These are phyloP conservation scores for Chlorencoelia australis DNA, from an alignment of 2,329 filamentous ascomycete species.

Conservation along the genomic window DNA sequence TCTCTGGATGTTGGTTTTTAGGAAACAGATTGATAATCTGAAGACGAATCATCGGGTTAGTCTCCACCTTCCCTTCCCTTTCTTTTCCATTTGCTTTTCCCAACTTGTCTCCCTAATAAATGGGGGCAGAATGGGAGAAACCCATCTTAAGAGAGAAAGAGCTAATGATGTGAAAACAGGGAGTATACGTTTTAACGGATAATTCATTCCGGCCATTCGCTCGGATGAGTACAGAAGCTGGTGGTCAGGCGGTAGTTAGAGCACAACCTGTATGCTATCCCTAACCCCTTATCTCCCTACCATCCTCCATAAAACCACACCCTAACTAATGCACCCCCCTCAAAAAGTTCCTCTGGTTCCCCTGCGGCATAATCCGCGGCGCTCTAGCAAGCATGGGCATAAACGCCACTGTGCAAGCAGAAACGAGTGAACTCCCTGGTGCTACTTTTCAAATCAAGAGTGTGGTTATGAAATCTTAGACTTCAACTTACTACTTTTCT, in stretches of 20 bases:
- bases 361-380: slow-evolving; percentile 83
- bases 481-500: background rate
- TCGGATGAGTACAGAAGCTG: slow-evolving; percentile 76
- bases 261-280: slow-evolving; percentile 65
- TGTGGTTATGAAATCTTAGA: slow-evolving; percentile 51
- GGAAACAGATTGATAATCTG: slow-evolving; percentile 96
- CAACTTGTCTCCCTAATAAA: background rate
- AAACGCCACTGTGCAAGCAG: slow-evolving; percentile 81
- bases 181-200: slow-evolving; percentile 93
- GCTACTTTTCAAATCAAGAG: slow-evolving; percentile 97
- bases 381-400: slow-evolving; percentile 90
- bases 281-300: background rate
- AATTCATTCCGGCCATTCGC: slow-evolving; percentile 81
- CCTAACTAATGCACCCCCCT: slow-evolving; percentile 2
- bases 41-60: slow-evolving; percentile 90
- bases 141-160: background rate
- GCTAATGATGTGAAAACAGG: slow-evolving; percentile 38
- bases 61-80: slow-evolving; percentile 2
- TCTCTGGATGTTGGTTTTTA: slow-evolving; percentile 86
- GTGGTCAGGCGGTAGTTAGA: slow-evolving; percentile 60
- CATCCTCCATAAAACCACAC: background rate
- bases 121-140: background rate
- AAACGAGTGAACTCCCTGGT: slow-evolving; percentile 74
- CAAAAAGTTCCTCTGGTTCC: slow-evolving; percentile 80
- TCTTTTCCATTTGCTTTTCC: background rate